Percentiles rank a stretch among this genome's conserved stretches.
These are phyloP conservation scores for Tricholoma sp. DNA, from an alignment of 768 basidiomycete species.

Conservation along the genomic window DNA sequence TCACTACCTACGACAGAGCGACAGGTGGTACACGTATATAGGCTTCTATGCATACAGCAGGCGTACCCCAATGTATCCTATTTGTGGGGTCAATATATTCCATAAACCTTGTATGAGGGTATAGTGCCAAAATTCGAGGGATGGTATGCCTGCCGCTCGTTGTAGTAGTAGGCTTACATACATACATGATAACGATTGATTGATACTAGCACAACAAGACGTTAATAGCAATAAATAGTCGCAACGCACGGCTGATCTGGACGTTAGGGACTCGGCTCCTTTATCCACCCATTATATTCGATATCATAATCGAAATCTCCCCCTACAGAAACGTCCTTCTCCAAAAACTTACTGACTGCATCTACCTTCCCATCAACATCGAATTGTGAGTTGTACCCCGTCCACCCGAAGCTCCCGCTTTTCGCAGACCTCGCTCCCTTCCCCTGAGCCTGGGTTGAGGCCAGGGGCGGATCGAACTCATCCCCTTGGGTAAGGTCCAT, in stretches of 20 bases:
- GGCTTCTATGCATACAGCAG: too few species aligned
- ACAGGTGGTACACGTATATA: not conserved
- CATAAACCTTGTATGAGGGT: too few species aligned
- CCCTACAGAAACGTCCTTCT: constrained; percentile 39
- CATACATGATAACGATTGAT: not conserved
- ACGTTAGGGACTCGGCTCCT: constrained; percentile 28
- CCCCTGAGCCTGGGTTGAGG: constrained; percentile 26
- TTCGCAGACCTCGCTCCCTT: not conserved
- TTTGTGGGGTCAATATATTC: too few species aligned
- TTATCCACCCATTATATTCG: constrained; percentile 44
- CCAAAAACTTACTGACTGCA: constrained; percentile 48
- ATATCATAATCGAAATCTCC: constrained; percentile 20
- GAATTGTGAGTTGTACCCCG: constrained; percentile 54
- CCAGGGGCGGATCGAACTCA: constrained; percentile 25
- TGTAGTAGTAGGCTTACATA: too few species aligned
- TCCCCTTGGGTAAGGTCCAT: constrained; percentile 1
- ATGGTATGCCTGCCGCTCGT: too few species aligned
- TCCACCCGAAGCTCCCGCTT: constrained; percentile 24
- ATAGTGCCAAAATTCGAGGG: too few species aligned
- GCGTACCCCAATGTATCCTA: too few species aligned
- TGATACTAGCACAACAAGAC: not conserved
- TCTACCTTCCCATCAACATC: constrained; percentile 52
- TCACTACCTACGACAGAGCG: not conserved
- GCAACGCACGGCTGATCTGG: not conserved
- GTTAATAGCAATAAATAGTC: not conserved